Conservation (phyloP, 2,329 filamentous ascomycete species). For the Septoria linicola region DNA sequence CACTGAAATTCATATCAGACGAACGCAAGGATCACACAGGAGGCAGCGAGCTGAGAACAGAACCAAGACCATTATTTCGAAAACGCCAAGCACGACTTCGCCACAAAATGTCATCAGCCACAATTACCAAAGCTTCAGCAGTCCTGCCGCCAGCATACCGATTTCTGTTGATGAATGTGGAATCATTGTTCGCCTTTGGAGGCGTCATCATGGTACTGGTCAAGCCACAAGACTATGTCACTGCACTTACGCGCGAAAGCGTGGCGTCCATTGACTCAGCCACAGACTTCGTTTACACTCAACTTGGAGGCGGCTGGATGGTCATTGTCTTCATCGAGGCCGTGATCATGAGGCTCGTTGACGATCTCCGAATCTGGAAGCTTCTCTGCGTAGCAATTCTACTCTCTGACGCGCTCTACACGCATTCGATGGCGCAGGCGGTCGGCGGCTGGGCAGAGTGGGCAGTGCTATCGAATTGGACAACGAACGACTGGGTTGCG, state of each 20-base stretch:
- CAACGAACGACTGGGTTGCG: constrained; percentile 31
- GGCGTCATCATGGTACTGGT: constrained; percentile 29
- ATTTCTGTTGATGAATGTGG: constrained; percentile 31
- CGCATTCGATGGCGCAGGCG: constrained; percentile 31
- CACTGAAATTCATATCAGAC: no score
- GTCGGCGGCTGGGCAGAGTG: constrained; percentile 33
- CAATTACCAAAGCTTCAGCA: constrained; percentile 26
- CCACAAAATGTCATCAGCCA: background rate
- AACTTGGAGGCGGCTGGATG: constrained; percentile 35
- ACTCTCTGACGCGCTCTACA: constrained; percentile 30
- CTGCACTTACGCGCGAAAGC: constrained; percentile 26
- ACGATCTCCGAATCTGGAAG: constrained; percentile 34
- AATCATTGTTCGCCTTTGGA: constrained; percentile 31
- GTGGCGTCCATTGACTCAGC: constrained; percentile 26
- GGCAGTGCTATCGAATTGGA: constrained; percentile 29
- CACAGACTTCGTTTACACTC: constrained; percentile 33
- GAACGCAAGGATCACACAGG: no score
- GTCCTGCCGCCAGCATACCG: constrained; percentile 29
- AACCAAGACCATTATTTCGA: no score
- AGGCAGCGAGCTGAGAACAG: no score
- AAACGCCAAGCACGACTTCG: no score
- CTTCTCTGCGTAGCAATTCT: constrained; percentile 33
- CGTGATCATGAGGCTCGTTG: constrained; percentile 32
- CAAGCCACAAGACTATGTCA: constrained; percentile 27
- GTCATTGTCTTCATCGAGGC: constrained; percentile 34